A percentile compares a stretch with the other conserved stretches of the same genome.
Conservation (phyloP, 129 eudicot genomes). For the Chrysanthemum makinoi region DNA sequence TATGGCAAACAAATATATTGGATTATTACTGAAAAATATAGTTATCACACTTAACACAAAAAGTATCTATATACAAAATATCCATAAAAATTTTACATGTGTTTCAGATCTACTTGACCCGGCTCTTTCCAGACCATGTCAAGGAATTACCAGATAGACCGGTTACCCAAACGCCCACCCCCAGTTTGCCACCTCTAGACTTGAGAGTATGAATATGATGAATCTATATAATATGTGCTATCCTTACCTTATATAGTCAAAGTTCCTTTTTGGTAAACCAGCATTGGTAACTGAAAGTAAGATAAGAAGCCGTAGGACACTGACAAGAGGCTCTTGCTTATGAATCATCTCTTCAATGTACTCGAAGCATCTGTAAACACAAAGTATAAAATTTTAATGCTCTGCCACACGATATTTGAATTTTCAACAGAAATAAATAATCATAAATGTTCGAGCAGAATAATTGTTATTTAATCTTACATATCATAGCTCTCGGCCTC, state of each 20-base stretch:
- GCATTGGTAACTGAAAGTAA: slow-evolving; percentile 87
- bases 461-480: slow-evolving; percentile 42
- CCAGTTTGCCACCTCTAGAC: too few species aligned
- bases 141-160: neutral
- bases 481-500: slow-evolving; percentile 96
- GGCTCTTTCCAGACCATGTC: neutral
- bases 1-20: too few species aligned
- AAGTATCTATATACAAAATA: too few species aligned
- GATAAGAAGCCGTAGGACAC: slow-evolving; percentile 75
- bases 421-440: neutral
- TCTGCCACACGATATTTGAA: neutral
- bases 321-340: slow-evolving; percentile 87
- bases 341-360: slow-evolving; percentile 95
- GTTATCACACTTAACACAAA: too few species aligned
- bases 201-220: too few species aligned
- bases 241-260: slow-evolving; percentile 83
- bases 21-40: too few species aligned
- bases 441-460: too few species aligned
- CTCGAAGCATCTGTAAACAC: slow-evolving; percentile 74
- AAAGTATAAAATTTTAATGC: neutral
- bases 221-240: neutral
- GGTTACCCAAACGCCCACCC: too few species aligned
- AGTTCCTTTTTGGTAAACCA: slow-evolving; percentile 77
- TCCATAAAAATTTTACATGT: too few species aligned
- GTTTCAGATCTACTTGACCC: too few species aligned